Evolutionary conservation across 78 protist genomes (phyloP).

Genomic region (Chrysochromulina parva): DNA sequence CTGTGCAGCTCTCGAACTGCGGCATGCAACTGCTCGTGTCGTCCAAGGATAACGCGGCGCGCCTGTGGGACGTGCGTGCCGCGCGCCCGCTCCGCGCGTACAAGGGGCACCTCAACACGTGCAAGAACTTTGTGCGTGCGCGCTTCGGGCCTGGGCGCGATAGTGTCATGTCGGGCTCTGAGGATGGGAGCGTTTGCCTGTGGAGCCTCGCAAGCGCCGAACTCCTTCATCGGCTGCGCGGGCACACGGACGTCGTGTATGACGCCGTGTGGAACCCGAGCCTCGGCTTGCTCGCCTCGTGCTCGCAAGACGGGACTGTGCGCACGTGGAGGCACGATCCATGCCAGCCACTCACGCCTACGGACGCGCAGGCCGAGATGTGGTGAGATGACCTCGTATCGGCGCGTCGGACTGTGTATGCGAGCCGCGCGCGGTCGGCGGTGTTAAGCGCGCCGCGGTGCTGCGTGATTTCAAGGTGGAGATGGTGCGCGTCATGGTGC

Average conservation of each 20-base stretch:
- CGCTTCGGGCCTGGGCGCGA: slow-evolving; percentile 67
- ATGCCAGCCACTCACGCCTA: too few relatives aligned
- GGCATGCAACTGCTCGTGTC: slow-evolving; percentile 68
- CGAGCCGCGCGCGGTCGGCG: too few relatives aligned
- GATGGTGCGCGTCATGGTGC: too few relatives aligned
- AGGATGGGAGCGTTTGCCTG: slow-evolving; percentile 60
- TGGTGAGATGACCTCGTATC: too few relatives aligned
- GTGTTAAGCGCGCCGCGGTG: too few relatives aligned
- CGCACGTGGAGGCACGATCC: slow-evolving; percentile 63
- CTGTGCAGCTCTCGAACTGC: slow-evolving; percentile 59
- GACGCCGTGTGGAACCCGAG: slow-evolving; percentile 63
- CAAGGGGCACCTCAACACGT: slow-evolving; percentile 86
- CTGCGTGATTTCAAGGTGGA: too few relatives aligned
- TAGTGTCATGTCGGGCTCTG: slow-evolving; percentile 78
- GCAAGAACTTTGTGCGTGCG: slow-evolving; percentile 71
- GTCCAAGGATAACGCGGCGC: slow-evolving; percentile 78
- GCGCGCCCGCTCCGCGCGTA: slow-evolving; percentile 65
- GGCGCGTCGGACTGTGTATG: too few relatives aligned
- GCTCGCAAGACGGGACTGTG: slow-evolving; percentile 68
- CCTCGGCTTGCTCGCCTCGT: not conserved
- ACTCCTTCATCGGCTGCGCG: slow-evolving; percentile 57
- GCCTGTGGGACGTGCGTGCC: slow-evolving; percentile 84
- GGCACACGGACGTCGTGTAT: slow-evolving; percentile 61
- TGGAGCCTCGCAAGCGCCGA: slow-evolving; percentile 70
- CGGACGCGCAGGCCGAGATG: too few relatives aligned